Conservation (phyloP, 768 basidiomycete genomes). For the Suillus ampliporus region DNA sequence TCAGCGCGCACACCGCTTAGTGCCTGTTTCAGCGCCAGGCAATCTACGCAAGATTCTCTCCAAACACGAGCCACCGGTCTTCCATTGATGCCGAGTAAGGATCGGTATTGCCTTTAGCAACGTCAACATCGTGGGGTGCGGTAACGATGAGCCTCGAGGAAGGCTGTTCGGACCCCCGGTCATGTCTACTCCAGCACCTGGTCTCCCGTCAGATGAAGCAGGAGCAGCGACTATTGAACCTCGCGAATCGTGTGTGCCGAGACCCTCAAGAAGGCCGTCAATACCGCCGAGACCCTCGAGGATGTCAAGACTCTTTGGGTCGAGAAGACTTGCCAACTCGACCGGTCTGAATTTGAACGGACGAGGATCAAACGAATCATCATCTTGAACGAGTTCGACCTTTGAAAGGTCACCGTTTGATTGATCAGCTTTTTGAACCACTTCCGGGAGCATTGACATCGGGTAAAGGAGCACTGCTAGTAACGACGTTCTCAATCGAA, state of each 20-base stretch:
- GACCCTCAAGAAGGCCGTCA: slow-evolving; percentile 64
- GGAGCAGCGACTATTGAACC: slow-evolving; percentile 44
- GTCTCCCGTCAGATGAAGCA: slow-evolving; percentile 21
- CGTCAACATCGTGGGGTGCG: slow-evolving; percentile 23
- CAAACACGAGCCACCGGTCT: slow-evolving; percentile 74
- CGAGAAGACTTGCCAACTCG: slow-evolving; percentile 82
- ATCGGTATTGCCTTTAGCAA: slow-evolving; percentile 14
- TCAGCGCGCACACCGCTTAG: slow-evolving; percentile 22
- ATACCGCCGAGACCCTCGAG: slow-evolving; percentile 77
- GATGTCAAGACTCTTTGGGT: slow-evolving; percentile 80
- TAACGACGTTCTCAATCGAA: slow-evolving; percentile 12
- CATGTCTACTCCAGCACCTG: slow-evolving; percentile 38
- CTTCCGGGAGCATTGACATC: neutral
- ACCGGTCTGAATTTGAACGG: slow-evolving; percentile 80
- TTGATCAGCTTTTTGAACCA: slow-evolving; percentile 25
- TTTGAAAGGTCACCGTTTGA: slow-evolving; percentile 23
- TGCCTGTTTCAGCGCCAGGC: slow-evolving; percentile 56
- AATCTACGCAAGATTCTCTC: slow-evolving; percentile 82
- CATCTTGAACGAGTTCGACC: slow-evolving; percentile 42
- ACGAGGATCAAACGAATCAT: slow-evolving; percentile 56
- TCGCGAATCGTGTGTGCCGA: slow-evolving; percentile 66
- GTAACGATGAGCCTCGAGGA: slow-evolving; percentile 23
- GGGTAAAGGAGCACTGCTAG: slow-evolving; percentile 14
- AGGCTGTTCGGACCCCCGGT: slow-evolving; percentile 29
- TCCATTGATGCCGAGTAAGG: slow-evolving; percentile 51